A percentile compares a stretch with the other conserved stretches of the same genome.
Evolutionary conservation across 352 stramenopile species (phyloP).

Genomic region (Globisporangium mamillatum): DNA sequence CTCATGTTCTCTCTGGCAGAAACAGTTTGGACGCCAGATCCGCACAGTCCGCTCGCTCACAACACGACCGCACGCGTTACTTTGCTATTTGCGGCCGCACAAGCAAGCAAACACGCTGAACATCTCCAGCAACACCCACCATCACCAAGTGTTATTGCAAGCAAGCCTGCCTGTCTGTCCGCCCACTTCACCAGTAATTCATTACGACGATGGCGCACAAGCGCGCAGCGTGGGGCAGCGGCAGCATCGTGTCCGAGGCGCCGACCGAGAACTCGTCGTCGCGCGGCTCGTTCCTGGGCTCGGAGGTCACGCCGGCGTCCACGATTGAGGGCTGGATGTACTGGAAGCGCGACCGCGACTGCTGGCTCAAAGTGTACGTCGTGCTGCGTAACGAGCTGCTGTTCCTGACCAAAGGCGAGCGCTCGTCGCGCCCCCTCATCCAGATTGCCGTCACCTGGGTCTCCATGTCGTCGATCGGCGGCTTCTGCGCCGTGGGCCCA

Average conservation of each 20-base stretch:
- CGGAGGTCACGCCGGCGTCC: conserved; percentile 14
- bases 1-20: background rate
- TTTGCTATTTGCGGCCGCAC: conserved; percentile 6
- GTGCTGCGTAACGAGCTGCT: conserved; percentile 66
- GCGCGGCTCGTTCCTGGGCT: conserved; percentile 31
- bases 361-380: conserved; percentile 78
- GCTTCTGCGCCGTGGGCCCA: conserved; percentile 44
- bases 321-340: conserved; percentile 71
- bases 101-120: background rate
- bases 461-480: conserved; percentile 41
- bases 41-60: background rate
- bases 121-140: background rate
- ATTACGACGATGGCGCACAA: conserved; percentile 25
- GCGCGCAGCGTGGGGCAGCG: conserved; percentile 20
- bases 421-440: conserved; percentile 40
- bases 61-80: background rate
- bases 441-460: conserved; percentile 66
- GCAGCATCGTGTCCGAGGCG: conserved; percentile 43
- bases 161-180: background rate
- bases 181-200: background rate
- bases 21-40: conserved; percentile 7
- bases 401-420: conserved; percentile 56
- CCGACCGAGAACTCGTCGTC: conserved; percentile 34
- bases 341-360: conserved; percentile 58
- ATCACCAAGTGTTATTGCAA: background rate